Base-by-base conservation (phyloP, 768 basidiomycete genomes). In the Strobilomyces dryophilus region DNA sequence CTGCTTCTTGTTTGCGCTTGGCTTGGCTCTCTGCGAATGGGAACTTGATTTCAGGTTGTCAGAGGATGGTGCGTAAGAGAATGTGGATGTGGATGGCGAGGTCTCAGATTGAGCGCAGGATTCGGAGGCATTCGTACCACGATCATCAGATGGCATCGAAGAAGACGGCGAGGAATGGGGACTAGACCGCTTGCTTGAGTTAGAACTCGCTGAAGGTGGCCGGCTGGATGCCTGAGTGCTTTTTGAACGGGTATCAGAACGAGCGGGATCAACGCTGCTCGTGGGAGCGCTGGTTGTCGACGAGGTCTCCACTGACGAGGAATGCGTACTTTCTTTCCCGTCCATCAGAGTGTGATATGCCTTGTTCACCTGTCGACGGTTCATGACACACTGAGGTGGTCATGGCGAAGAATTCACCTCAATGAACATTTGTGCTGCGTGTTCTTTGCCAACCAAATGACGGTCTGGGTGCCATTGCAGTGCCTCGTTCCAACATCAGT, bases 391-490 rank as follows among this genome's bases (percentile, higher is more conserved):
- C 32, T 10, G 47, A 44, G 40, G 26, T 5, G 21, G 29, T 4
- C 27, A 39, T 45, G 39, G 9, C 31, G 41, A 49, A 54, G 36
- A 47, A 49, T 72, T 51, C 65, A 84, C 85, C 72, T 86, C 76
- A 45, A 80, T 73, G 67, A 86, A 86, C 60, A 73, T 74, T 57
- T 75, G 74, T 47, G 77, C 77, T 17, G 82, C 80, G 43, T 66
- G 64, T 52, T 83, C 78, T 62, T 78, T 80, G 54, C 78, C 74
- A 26, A 73, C 66, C 20, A 66, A 59, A 66, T 83, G 81, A 54
- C 82, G 82, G 68, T 85, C 83, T 56, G 84, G 83, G 58, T 86
- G 83, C 82, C 84, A 87, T 61, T 75, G 76, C 51, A 85, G 70
- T 58, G 82, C 83, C 84, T 79, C 56, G 31, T 35, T 55, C 9